phyloP scores from a whole-genome alignment of 202 grass and related monocot genomes.

The Schoenoplectus tabernaemontani region DNA sequence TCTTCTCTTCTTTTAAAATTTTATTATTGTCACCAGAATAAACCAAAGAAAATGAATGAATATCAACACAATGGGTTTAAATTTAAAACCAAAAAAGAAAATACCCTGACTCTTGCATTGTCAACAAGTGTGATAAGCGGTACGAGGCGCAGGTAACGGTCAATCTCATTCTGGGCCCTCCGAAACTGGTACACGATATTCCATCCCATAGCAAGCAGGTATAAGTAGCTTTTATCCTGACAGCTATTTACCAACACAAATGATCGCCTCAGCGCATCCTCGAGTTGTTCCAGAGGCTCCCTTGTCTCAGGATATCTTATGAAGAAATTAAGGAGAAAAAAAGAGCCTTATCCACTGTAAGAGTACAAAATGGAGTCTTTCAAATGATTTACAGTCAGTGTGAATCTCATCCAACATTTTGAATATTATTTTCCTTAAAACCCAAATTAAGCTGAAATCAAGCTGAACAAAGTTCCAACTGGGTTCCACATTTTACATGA shows the following conservation, averaged over 20 bases:
- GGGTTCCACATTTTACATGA: not conserved
- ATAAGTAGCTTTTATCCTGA: slow-evolving; percentile 69
- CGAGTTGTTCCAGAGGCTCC: slow-evolving; percentile 80
- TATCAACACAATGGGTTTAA: not conserved
- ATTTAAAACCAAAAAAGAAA: slow-evolving; percentile 16
- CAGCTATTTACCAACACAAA: slow-evolving; percentile 64
- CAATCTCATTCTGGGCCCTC: slow-evolving; percentile 83
- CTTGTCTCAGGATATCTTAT: slow-evolving; percentile 66
- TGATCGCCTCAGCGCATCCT: slow-evolving; percentile 51
- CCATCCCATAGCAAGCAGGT: slow-evolving; percentile 90
- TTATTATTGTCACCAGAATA: not conserved
- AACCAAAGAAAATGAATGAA: not conserved
- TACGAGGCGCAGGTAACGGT: slow-evolving; percentile 80
- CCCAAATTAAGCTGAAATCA: not conserved
- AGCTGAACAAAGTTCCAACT: not conserved
- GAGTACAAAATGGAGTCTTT: not conserved
- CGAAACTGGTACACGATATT: slow-evolving; percentile 85
- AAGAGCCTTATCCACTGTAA: not conserved
- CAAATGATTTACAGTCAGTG: not conserved
- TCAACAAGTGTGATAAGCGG: slow-evolving; percentile 92
- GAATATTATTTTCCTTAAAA: not conserved
- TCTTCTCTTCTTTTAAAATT: not conserved
- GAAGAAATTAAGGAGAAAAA: not conserved
- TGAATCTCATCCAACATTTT: not conserved
- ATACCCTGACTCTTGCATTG: slow-evolving; percentile 58